Conservation (phyloP, 108 stramenopile species). For the Pseudonitzschia multiseries region DNA sequence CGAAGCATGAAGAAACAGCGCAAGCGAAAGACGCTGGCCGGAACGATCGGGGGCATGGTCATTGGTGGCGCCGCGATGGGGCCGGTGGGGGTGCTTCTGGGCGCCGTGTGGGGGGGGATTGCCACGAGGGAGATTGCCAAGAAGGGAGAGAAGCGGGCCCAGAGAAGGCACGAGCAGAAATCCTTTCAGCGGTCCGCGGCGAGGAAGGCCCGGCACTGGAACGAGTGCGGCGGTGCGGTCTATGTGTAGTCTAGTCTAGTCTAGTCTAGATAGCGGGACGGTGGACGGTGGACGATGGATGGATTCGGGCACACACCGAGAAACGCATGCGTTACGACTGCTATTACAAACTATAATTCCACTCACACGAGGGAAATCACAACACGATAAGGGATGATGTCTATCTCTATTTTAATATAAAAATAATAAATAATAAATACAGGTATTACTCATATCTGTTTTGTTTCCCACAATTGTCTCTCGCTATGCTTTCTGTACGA, state of each 20-base stretch:
- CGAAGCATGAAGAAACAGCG: conserved; percentile 31
- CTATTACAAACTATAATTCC: no score
- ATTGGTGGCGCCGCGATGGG: conserved; percentile 26
- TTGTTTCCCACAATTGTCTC: no score
- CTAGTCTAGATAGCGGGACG: no score
- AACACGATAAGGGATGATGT: no score
- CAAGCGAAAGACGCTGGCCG: conserved; percentile 26
- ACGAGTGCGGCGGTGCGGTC: not conserved
- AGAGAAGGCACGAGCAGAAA: conserved; percentile 27
- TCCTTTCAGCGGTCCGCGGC: conserved; percentile 16
- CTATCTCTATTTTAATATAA: no score
- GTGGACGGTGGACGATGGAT: no score
- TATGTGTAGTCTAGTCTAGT: not conserved
- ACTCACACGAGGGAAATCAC: no score
- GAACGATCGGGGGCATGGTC: conserved; percentile 29
- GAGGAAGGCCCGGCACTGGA: not conserved
- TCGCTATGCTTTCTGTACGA: no score
- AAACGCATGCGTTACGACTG: no score
- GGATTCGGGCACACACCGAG: no score
- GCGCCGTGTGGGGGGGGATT: conserved; percentile 24
- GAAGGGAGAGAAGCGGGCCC: conserved; percentile 23
- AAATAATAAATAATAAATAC: no score
- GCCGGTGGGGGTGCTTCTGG: conserved; percentile 30
- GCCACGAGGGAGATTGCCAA: conserved; percentile 31
- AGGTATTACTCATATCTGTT: no score